Percentiles rank a stretch among this genome's conserved stretches.
Conservation (phyloP, 202 grass and related monocot genomes). For the Alloteropsis angusta region DNA sequence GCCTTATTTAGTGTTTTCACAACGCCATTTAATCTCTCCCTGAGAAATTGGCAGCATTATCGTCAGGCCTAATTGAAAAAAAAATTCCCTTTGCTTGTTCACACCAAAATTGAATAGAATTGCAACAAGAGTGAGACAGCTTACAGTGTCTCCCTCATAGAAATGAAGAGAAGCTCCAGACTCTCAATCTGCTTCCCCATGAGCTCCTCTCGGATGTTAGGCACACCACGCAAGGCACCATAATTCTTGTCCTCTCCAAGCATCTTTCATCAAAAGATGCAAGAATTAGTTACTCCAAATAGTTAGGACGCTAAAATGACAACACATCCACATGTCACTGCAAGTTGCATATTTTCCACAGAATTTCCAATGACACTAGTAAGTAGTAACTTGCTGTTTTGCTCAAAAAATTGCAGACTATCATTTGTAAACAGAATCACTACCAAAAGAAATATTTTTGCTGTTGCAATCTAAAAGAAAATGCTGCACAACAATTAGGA, state of each 20-base stretch:
- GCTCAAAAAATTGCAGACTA: not conserved
- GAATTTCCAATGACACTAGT: not conserved
- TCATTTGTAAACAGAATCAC: not conserved
- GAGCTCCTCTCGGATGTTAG: constrained; percentile 43
- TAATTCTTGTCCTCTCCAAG: constrained; percentile 64
- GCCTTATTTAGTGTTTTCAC: constrained; percentile 54
- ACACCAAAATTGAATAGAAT: not conserved
- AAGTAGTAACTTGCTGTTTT: not conserved
- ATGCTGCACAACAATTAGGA: not conserved
- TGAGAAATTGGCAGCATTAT: constrained; percentile 29
- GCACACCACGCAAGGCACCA: constrained; percentile 34
- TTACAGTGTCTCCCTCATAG: constrained; percentile 50
- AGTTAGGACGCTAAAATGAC: not conserved
- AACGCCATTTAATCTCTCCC: constrained; percentile 55
- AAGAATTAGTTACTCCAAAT: not conserved
- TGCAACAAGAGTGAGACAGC: not conserved
- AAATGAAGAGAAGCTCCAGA: constrained; percentile 48
- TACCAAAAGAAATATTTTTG: not conserved
- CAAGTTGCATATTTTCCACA: not conserved
- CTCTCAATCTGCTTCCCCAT: constrained; percentile 66
- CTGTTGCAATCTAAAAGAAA: not conserved
- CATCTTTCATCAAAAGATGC: constrained; percentile 30
- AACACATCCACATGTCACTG: not conserved
- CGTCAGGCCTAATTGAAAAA: not conserved
- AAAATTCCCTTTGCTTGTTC: not conserved